phyloP scores from a whole-genome alignment of 148 eudicot species.

The Rhododendron ovatum region DNA sequence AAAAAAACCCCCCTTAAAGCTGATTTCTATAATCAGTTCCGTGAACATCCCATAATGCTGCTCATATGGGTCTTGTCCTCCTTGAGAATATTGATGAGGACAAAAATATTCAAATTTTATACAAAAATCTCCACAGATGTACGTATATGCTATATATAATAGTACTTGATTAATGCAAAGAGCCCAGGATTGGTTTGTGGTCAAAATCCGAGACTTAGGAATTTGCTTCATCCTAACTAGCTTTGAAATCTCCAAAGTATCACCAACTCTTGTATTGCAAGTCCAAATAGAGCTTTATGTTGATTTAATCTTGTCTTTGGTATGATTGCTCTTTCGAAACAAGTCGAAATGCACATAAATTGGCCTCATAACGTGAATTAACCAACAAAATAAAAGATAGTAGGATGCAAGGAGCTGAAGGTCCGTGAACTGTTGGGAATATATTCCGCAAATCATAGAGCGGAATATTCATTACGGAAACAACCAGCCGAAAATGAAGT shows the following conservation, averaged over 20 bases:
- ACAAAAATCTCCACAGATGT: too few species aligned
- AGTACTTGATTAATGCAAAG: background rate
- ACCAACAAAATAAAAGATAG: background rate
- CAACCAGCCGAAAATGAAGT: background rate
- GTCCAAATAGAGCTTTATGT: background rate
- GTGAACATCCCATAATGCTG: too few species aligned
- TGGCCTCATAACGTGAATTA: background rate
- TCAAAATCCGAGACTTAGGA: background rate
- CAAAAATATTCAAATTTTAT: background rate
- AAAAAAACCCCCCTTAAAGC: too few species aligned
- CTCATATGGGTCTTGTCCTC: background rate
- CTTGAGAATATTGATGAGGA: background rate
- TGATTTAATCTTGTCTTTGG: background rate
- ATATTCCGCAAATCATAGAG: background rate
- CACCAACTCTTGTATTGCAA: background rate
- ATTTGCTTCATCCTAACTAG: background rate
- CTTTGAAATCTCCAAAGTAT: background rate
- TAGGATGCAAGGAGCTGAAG: background rate
- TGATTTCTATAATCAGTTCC: too few species aligned
- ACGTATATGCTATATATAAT: too few species aligned
- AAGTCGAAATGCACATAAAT: background rate
- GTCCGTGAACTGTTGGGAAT: background rate
- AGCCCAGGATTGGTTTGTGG: background rate
- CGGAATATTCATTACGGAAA: background rate
- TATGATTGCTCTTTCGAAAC: background rate